phyloP scores from a whole-genome alignment of 495 filamentous ascomycete species.

The Aspergillus leporis region DNA sequence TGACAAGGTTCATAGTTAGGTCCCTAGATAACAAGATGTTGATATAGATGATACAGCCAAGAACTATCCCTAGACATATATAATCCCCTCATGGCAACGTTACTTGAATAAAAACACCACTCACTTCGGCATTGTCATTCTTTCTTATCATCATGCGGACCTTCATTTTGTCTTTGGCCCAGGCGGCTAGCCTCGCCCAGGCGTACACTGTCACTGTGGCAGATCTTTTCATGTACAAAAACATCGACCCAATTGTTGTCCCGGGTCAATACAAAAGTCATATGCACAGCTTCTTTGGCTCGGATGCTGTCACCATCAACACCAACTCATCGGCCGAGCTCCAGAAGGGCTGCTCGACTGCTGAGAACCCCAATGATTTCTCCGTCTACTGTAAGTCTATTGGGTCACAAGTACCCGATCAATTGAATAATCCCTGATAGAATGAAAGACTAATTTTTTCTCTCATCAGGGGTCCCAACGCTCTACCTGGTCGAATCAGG shows the following conservation, averaged over 20 bases:
- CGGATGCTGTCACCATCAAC: constrained; percentile 21
- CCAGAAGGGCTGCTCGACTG: constrained; percentile 20
- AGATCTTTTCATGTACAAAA: constrained; percentile 25
- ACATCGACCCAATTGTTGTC: constrained; percentile 22
- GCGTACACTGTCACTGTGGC: constrained; percentile 22
- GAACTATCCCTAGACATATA: too few relatives aligned
- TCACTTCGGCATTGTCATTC: too few relatives aligned
- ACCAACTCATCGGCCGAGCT: constrained; percentile 21
- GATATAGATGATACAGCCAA: too few relatives aligned
- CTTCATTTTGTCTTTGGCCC: constrained; percentile 11
- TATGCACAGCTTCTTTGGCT: constrained; percentile 29
- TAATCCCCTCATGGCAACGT: too few relatives aligned
- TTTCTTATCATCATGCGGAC: constrained; percentile 11
- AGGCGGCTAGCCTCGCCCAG: constrained; percentile 15
- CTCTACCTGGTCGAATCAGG: constrained; percentile 18
- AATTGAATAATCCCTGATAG: too few relatives aligned
- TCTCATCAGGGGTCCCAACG: constrained; percentile 19
- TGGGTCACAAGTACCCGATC: too few relatives aligned
- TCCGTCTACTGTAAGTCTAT: constrained; percentile 20
- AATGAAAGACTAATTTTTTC: too few relatives aligned
- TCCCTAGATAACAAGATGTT: too few relatives aligned
- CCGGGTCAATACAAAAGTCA: constrained; percentile 24
- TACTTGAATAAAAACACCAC: too few relatives aligned
- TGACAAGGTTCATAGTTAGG: too few relatives aligned
- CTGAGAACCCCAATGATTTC: constrained; percentile 24